Base-by-base conservation (phyloP, 257 asterid species). In the Penstemon davidsonii region DNA sequence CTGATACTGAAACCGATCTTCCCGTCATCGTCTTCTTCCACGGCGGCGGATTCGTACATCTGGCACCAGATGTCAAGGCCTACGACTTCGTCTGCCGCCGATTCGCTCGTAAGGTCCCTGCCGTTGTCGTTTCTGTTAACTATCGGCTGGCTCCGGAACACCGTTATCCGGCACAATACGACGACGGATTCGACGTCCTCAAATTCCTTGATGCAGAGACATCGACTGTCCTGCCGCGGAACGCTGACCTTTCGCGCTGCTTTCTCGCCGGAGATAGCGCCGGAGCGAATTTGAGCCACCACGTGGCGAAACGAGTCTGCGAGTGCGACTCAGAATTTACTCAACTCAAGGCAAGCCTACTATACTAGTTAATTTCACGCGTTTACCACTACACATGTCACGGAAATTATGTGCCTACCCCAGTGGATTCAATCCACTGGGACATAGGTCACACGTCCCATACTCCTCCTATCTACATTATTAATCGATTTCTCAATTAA, bases 241-340 rank as follows among this genome's bases (percentile, higher is more conserved):
- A 78, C 70, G 89, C 85, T n/a, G 83, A 91, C 66, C 12, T 91
- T 60, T 75, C 88, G 18, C 78, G 83, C 0, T 88, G 96, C 38
- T 88, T 88, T 36, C 76, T 88, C 4, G 97, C 88, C 10, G 96
- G 97, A 33, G 97, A 90, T 18, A 88, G 95, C 12, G 97, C 97
- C 60, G 96, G 96, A 8, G 97, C 77, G 8, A 88, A 90, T 40
- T 49, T 90, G 41, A 87, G 96, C 5, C 96, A 90, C 77, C 96
- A 88, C 73, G 87, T 86, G 39, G 80, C 91, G 1, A 60, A 64
- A 47, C 84, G 88, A 33, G 96, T 78, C 7, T 80, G 81, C 60
- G 60, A 68, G 25, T 67, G 39, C 2, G 51, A 11, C 7, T 47
- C 84, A 1, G 66, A 33, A n/a, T 85, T 90, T 55, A 59, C 61